Conservation (phyloP, 208 protist species). For the Wallacemonas sp. region DNA sequence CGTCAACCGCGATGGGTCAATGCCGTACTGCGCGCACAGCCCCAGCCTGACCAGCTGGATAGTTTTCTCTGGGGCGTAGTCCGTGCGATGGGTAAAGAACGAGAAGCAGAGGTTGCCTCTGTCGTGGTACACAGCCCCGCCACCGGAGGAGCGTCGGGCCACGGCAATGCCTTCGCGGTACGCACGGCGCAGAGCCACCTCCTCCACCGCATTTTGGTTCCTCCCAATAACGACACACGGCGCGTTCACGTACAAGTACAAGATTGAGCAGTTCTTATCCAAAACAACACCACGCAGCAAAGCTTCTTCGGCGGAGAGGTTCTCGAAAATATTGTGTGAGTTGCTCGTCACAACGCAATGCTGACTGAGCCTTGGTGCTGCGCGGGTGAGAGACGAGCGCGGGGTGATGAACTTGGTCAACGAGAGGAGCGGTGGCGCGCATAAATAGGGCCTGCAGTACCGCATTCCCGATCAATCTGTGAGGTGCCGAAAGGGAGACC, state of each 20-base stretch:
- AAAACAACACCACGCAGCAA: conserved; percentile 61
- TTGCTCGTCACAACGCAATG: conserved; percentile 23
- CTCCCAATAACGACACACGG: conserved; percentile 85
- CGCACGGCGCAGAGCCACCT: conserved; percentile 53
- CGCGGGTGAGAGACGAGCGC: background rate
- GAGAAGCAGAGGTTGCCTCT: conserved; percentile 78
- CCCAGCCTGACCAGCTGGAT: conserved; percentile 67
- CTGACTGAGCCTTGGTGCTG: background rate
- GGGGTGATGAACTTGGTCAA: background rate
- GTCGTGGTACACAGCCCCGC: conserved; percentile 88
- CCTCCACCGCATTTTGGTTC: conserved; percentile 80
- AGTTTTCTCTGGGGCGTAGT: conserved; percentile 73
- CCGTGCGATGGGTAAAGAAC: conserved; percentile 69
- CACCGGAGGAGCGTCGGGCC: conserved; percentile 77
- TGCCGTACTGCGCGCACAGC: conserved; percentile 37
- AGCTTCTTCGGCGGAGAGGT: conserved; percentile 75
- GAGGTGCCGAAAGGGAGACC: no score
- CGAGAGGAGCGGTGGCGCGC: no score
- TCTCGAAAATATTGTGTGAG: conserved; percentile 62
- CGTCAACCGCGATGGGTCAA: conserved; percentile 46
- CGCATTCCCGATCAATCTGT: no score
- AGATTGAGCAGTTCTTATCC: conserved; percentile 26
- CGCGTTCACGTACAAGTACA: conserved; percentile 75
- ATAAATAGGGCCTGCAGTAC: no score
- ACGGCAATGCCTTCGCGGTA: conserved; percentile 46